Percentiles rank a stretch among this genome's conserved stretches.
These are phyloP conservation scores for Paecilomyces formosus DNA, from an alignment of 2,329 filamentous ascomycete species.

Conservation along the genomic window DNA sequence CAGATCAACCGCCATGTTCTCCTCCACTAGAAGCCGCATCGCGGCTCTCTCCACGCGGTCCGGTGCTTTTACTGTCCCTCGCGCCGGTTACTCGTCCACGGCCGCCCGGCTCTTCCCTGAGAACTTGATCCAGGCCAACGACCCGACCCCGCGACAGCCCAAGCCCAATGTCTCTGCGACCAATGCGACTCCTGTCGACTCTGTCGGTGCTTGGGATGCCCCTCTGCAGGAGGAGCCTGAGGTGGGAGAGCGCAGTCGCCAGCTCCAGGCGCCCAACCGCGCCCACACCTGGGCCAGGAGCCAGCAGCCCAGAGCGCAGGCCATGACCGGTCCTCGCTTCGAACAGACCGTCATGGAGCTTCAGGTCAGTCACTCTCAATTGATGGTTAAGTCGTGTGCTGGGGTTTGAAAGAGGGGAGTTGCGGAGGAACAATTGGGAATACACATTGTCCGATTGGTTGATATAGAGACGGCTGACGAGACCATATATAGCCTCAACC, in stretches of 20 bases:
- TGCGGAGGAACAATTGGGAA: constrained; percentile 3
- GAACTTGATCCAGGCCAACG: constrained; percentile 46
- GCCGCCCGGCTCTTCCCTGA: constrained; percentile 29
- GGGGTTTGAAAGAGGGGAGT: background rate
- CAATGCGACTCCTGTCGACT: constrained; percentile 49
- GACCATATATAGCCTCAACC: constrained; percentile 65
- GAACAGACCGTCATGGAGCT: constrained; percentile 92
- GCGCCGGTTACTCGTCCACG: constrained; percentile 37
- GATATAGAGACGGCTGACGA: constrained; percentile 19
- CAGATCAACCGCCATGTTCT: constrained; percentile 32
- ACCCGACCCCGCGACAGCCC: constrained; percentile 46
- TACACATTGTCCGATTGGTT: constrained; percentile 2
- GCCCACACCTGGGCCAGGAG: constrained; percentile 72
- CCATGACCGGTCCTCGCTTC: constrained; percentile 91
- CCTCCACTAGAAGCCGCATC: constrained; percentile 38
- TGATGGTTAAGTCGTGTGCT: background rate
- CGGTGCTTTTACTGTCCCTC: constrained; percentile 18
- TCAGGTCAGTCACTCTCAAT: constrained; percentile 58
- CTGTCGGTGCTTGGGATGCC: constrained; percentile 43
- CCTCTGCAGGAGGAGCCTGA: constrained; percentile 49
- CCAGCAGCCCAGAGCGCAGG: constrained; percentile 71
- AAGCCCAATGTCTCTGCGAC: constrained; percentile 53
- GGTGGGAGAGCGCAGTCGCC: constrained; percentile 49
- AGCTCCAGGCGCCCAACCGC: constrained; percentile 81
- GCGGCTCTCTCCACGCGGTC: constrained; percentile 35